A percentile compares a stretch with the other conserved stretches of the same genome.
These are phyloP conservation scores for Sugiyamaella castrensis DNA, from an alignment of 1,139 yeast genomes.

Conservation along the genomic window DNA sequence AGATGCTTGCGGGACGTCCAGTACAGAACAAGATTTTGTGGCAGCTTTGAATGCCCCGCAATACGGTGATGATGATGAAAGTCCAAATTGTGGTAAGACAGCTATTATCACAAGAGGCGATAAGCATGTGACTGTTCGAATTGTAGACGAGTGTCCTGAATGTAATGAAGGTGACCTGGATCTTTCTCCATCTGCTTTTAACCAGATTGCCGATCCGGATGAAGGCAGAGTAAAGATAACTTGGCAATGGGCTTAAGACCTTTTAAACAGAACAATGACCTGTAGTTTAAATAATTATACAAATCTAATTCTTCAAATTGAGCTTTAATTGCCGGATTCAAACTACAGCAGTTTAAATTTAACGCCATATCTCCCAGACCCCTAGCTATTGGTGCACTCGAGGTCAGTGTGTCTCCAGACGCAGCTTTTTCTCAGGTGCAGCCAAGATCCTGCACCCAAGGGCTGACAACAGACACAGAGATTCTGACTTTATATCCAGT, in stretches of 20 bases:
- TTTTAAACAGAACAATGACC: too few relatives aligned
- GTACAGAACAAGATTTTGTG: constrained; percentile 47
- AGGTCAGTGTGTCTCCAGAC: too few relatives aligned
- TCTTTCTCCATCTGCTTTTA: constrained; percentile 52
- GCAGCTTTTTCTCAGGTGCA: too few relatives aligned
- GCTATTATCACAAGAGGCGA: constrained; percentile 45
- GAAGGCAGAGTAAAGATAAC: constrained; percentile 47
- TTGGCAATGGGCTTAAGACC: constrained; percentile 41
- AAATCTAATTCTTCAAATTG: background rate
- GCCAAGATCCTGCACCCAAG: too few relatives aligned
- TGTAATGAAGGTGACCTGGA: constrained; percentile 49
- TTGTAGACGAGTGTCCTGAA: constrained; percentile 53
- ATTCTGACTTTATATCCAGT: too few relatives aligned
- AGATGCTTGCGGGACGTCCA: constrained; percentile 58
- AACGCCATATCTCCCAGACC: too few relatives aligned
- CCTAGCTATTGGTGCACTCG: too few relatives aligned
- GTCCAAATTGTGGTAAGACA: constrained; percentile 48
- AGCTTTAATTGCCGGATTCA: too few relatives aligned
- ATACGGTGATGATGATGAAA: constrained; percentile 36
- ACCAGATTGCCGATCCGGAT: constrained; percentile 42
- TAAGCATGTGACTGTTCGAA: constrained; percentile 48
- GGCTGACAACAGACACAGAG: too few relatives aligned
- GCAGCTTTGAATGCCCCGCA: constrained; percentile 39
- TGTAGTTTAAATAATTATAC: background rate
- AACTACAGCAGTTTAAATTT: too few relatives aligned